These are phyloP conservation scores for Aspergillus affinis DNA, from an alignment of 495 filamentous ascomycete genomes.

Conservation along the genomic window DNA sequence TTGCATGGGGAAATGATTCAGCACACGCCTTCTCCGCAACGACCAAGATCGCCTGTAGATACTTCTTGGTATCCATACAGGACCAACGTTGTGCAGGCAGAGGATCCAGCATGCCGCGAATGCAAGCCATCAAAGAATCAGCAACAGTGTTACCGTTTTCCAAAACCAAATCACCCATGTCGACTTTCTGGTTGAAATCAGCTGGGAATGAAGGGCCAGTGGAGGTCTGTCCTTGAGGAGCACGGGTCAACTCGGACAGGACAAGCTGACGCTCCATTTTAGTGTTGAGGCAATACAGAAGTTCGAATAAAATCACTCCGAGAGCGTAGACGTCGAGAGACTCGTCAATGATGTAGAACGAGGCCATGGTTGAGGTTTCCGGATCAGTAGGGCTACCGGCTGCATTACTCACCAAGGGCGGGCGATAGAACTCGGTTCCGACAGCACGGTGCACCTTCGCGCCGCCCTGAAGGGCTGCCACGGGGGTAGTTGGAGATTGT, in stretches of 20 bases:
- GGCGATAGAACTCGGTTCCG: slow-evolving; percentile 50
- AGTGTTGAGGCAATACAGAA: slow-evolving; percentile 49
- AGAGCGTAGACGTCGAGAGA: slow-evolving; percentile 56
- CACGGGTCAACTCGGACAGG: slow-evolving; percentile 42
- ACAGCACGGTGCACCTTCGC: slow-evolving; percentile 37
- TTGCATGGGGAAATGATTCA: background rate
- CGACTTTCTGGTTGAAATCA: slow-evolving; percentile 41
- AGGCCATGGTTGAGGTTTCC: slow-evolving; percentile 1
- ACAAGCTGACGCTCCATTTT: slow-evolving; percentile 56
- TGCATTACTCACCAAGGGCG: slow-evolving; percentile 22
- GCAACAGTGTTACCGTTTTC: slow-evolving; percentile 32
- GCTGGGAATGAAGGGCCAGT: slow-evolving; percentile 23
- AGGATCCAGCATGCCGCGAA: slow-evolving; percentile 47
- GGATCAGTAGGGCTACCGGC: background rate
- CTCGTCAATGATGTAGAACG: slow-evolving; percentile 43
- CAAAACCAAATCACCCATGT: slow-evolving; percentile 31
- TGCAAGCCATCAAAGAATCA: slow-evolving; percentile 40
- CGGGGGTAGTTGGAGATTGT: slow-evolving; percentile 12
- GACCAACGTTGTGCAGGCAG: slow-evolving; percentile 42
- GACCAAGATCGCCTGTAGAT: slow-evolving; percentile 19
- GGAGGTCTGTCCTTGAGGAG: slow-evolving; percentile 14
- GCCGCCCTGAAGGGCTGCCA: slow-evolving; percentile 18
- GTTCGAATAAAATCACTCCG: slow-evolving; percentile 54
- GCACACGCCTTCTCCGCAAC: slow-evolving; percentile 4
- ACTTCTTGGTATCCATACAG: slow-evolving; percentile 32